Evolutionary conservation across 2,329 filamentous ascomycete species (phyloP).

Genomic region (Lachnellula hyalina): DNA sequence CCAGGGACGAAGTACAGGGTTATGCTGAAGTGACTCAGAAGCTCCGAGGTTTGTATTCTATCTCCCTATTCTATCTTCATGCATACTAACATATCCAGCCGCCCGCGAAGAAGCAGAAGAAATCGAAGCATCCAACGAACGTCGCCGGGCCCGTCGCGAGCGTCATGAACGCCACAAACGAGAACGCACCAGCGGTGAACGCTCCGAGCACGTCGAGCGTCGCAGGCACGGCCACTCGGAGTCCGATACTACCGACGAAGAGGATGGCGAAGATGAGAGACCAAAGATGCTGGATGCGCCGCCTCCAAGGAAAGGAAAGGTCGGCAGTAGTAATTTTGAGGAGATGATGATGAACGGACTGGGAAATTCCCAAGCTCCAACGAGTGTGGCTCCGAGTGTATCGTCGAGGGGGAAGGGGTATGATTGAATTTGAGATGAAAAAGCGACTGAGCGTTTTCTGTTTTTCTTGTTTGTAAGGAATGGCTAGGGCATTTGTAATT

Average conservation of each 20-base stretch:
- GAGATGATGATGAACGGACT: constrained; percentile 28
- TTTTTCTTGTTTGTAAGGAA: too few species aligned
- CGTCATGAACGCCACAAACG: constrained; percentile 30
- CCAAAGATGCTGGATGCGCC: constrained; percentile 26
- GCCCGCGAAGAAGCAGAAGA: constrained; percentile 29
- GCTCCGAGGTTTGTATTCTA: constrained; percentile 62
- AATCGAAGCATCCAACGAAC: constrained; percentile 18
- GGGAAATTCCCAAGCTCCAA: neutral
- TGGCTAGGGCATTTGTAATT: too few species aligned
- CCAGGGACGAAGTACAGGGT: constrained; percentile 82
- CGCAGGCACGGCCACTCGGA: constrained; percentile 13
- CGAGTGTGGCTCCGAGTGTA: neutral
- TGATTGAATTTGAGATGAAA: neutral
- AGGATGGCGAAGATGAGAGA: constrained; percentile 14
- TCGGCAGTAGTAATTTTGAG: constrained; percentile 13
- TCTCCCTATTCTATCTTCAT: neutral
- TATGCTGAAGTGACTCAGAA: constrained; percentile 78
- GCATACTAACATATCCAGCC: constrained; percentile 15
- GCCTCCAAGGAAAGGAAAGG: constrained; percentile 15
- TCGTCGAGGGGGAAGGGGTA: neutral
- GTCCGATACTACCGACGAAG: constrained; percentile 9
- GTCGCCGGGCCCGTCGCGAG: constrained; percentile 27
- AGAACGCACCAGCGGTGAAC: constrained; percentile 19
- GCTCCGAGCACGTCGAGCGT: constrained; percentile 2
- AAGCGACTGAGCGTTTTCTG: too few species aligned